Percentiles rank a stretch among this genome's conserved stretches.
Evolutionary conservation across 1,139 yeast species (phyloP).

Genomic region (Lodderomyces orthopsilosis): DNA sequence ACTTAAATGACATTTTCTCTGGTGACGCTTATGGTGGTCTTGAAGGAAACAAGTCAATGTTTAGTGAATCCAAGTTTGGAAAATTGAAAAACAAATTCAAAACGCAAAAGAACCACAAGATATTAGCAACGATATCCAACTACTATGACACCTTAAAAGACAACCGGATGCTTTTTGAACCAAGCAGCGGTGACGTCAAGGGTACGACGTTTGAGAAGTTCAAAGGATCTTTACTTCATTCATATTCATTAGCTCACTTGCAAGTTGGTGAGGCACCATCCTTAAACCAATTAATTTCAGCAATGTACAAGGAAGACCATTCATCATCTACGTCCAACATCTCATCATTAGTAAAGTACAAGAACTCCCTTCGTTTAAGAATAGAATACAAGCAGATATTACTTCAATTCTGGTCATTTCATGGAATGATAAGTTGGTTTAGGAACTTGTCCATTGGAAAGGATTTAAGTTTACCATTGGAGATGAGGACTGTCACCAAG

Average conservation of each 20-base stretch:
- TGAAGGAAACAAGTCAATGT: constrained; percentile 5
- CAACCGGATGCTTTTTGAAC: constrained; percentile 40
- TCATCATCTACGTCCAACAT: constrained; percentile 11
- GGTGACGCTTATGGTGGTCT: constrained; percentile 29
- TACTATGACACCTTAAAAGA: constrained; percentile 24
- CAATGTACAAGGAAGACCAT: constrained; percentile 27
- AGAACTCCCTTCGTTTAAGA: constrained; percentile 38
- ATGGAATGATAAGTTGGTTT: constrained; percentile 41
- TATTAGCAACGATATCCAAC: constrained; percentile 18
- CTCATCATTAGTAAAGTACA: constrained; percentile 33
- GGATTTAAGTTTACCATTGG: constrained; percentile 37
- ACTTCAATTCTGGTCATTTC: constrained; percentile 44
- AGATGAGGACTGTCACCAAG: constrained; percentile 25
- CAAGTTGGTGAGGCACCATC: constrained; percentile 42
- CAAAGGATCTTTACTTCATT: constrained; percentile 25
- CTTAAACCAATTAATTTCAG: constrained; percentile 26
- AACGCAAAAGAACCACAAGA: constrained; percentile 16
- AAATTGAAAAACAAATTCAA: constrained; percentile 14
- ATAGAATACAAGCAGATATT: constrained; percentile 41
- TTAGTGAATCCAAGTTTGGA: constrained; percentile 12
- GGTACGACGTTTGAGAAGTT: constrained; percentile 16
- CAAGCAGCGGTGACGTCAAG: constrained; percentile 18
- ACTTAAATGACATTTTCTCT: constrained; percentile 17
- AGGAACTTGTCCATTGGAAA: constrained; percentile 33
- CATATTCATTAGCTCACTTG: constrained; percentile 32